phyloP scores from a whole-genome alignment of 192 early-diverging fungal genomes.

The Chytriomyces hyalinus region DNA sequence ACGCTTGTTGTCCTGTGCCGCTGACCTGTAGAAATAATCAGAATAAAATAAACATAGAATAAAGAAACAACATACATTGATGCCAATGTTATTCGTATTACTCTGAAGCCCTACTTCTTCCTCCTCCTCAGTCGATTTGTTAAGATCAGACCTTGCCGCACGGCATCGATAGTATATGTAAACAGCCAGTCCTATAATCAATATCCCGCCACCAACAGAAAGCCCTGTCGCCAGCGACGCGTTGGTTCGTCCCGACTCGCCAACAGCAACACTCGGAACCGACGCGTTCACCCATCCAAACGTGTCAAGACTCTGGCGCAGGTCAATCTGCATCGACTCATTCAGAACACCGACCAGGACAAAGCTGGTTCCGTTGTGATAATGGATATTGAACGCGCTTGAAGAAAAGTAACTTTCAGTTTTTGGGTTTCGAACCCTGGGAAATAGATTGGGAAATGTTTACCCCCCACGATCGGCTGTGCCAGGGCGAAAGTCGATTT shows the following conservation, averaged over 20 bases:
- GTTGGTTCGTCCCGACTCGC: background rate
- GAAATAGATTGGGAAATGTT: background rate
- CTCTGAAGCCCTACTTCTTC: background rate
- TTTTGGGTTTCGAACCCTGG: too few relatives aligned
- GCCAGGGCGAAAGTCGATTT: background rate
- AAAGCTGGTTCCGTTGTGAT: conserved; percentile 7
- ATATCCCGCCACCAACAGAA: background rate
- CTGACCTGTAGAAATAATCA: conserved; percentile 2
- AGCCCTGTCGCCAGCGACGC: background rate
- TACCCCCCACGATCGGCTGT: conserved; percentile 7
- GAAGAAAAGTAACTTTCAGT: background rate
- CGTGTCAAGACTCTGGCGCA: too few relatives aligned
- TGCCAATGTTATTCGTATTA: background rate
- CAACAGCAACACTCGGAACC: too few relatives aligned
- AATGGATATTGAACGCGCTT: conserved; percentile 8
- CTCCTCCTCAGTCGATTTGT: background rate
- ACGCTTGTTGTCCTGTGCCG: conserved; percentile 28
- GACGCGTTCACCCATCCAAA: too few relatives aligned
- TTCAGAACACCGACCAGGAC: background rate
- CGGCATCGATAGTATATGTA: background rate
- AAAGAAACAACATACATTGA: background rate
- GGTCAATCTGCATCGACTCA: background rate
- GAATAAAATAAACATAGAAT: background rate
- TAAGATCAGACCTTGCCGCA: background rate
- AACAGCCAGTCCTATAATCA: background rate